phyloP scores from a whole-genome alignment of 441 rosid genomes.

The Metrosideros polymorpha region DNA sequence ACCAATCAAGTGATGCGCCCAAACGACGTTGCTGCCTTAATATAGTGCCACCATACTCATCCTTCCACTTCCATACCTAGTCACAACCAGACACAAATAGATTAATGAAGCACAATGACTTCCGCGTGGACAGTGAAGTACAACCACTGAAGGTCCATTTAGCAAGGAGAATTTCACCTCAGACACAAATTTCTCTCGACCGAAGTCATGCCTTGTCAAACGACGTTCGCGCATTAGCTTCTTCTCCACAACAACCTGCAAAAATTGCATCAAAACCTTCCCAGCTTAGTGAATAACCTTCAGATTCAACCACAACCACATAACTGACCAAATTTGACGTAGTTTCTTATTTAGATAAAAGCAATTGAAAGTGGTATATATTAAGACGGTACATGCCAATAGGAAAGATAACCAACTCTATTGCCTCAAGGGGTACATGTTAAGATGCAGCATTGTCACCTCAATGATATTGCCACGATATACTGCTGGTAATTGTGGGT shows the following conservation, averaged over 20 bases:
- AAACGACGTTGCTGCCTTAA: slow-evolving; percentile 52
- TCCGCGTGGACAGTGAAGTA: not conserved
- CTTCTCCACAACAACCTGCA: slow-evolving; percentile 76
- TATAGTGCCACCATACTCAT: slow-evolving; percentile 69
- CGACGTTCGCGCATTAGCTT: slow-evolving; percentile 58
- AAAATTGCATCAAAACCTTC: slow-evolving; percentile 1
- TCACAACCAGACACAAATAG: slow-evolving; percentile 4
- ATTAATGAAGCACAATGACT: not conserved
- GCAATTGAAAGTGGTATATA: not conserved
- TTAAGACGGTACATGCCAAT: not conserved
- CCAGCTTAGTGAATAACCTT: not conserved
- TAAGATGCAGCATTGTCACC: not conserved
- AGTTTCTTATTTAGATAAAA: not conserved
- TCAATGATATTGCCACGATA: not conserved
- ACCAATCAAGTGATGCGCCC: slow-evolving; percentile 97
- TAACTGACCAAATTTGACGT: not conserved
- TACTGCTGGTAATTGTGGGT: not conserved
- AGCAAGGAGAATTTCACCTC: slow-evolving; percentile 31
- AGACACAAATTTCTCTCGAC: slow-evolving; percentile 66
- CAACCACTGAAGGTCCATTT: not conserved
- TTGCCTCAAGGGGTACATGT: not conserved
- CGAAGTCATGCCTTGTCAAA: slow-evolving; percentile 77
- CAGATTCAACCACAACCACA: not conserved
- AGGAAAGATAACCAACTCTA: not conserved
- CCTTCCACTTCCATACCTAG: slow-evolving; percentile 95